A percentile compares a stretch with the other conserved stretches of the same genome.
phyloP scores from a whole-genome alignment of 2,329 filamentous ascomycete genomes.

The Chaetomium globosum region DNA sequence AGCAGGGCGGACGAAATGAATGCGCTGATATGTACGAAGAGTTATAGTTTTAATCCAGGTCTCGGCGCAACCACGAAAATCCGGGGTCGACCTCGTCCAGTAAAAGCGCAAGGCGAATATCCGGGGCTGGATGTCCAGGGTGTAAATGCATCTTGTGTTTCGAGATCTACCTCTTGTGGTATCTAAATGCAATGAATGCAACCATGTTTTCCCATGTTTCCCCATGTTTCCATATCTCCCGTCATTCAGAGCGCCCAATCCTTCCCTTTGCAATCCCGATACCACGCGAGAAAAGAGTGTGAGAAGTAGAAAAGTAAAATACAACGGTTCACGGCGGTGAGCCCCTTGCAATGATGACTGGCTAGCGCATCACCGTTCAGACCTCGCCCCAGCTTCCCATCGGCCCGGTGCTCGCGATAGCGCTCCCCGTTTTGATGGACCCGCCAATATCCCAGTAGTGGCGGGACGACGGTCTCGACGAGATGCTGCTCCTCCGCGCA shows the following conservation, averaged over 20 bases:
- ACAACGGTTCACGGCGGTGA: slow-evolving; percentile 9
- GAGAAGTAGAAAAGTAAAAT: slow-evolving; percentile 3
- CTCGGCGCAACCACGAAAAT: not conserved
- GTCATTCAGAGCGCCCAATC: slow-evolving; percentile 17
- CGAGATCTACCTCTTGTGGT: slow-evolving; percentile 17
- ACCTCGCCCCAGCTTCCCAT: slow-evolving; percentile 82
- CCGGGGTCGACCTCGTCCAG: not conserved
- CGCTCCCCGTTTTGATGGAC: slow-evolving; percentile 74
- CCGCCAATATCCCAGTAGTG: slow-evolving; percentile 94
- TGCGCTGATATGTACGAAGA: not conserved
- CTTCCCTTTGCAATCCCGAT: not conserved
- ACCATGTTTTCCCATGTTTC: slow-evolving; percentile 1
- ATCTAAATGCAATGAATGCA: slow-evolving; percentile 17
- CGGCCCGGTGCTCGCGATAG: slow-evolving; percentile 66
- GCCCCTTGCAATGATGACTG: not conserved
- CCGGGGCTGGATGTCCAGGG: slow-evolving; percentile 1
- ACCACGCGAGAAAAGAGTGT: not conserved
- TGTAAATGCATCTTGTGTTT: slow-evolving; percentile 12
- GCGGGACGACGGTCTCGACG: slow-evolving; percentile 75
- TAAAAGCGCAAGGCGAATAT: slow-evolving; percentile 12
- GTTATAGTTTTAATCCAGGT: not conserved
- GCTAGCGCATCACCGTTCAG: slow-evolving; percentile 9
- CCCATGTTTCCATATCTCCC: not conserved
- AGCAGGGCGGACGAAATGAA: slow-evolving; percentile 29
- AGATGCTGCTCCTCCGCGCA: slow-evolving; percentile 67